Base-by-base conservation (phyloP, 2,329 filamentous ascomycete genomes). In the Clarireedia sp. region DNA sequence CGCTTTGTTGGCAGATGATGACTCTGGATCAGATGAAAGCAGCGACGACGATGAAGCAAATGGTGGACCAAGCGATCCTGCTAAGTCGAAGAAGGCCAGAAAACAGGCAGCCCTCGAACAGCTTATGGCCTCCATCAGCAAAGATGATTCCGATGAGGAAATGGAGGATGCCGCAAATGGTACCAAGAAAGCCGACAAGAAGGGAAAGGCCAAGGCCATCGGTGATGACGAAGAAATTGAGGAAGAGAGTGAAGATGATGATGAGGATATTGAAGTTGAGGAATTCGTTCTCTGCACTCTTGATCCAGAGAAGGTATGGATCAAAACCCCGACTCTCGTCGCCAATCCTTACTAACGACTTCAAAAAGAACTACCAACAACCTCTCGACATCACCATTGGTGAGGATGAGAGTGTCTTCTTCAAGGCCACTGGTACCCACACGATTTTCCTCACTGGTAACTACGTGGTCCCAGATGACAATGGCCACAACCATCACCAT, bases 201-300 rank as follows among this genome's bases (percentile, higher is more conserved):
- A 92, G 75, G 83, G 79, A 64, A 89, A 88, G 73, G 85, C 80
- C 60, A 84, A 84, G 68, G 85, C 83, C 60, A 77, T 76, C 48
- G 75, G 71, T 44, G 71, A 73, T 43, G 75, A 79, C n/a, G 77
- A 77, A 16, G 78, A 78, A 16, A 74, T 76, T 1, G 45, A 48
- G 29, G 77, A 79, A 33, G 78, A 81, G 2, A 77, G 81, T 12
- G 81, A 83, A 33, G 80, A 86, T 57, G 81, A 80, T 33, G 29
- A 33, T 33, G 29, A 82, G 43, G 80, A 79, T 24, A 73, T 80
- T 52, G 83, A 90, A 67, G 76, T 92, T 52, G 90, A 96, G 72
- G 89, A 96, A 77, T 89, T 89, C 66, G 90, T 97, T 64, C 76
- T 99, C 66, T 99, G 94, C 82, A 99, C 94, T 60, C 83, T 99